A percentile compares a stretch with the other conserved stretches of the same genome.
Conservation (phyloP, 306 rosid species). For the Cicer judaicum region DNA sequence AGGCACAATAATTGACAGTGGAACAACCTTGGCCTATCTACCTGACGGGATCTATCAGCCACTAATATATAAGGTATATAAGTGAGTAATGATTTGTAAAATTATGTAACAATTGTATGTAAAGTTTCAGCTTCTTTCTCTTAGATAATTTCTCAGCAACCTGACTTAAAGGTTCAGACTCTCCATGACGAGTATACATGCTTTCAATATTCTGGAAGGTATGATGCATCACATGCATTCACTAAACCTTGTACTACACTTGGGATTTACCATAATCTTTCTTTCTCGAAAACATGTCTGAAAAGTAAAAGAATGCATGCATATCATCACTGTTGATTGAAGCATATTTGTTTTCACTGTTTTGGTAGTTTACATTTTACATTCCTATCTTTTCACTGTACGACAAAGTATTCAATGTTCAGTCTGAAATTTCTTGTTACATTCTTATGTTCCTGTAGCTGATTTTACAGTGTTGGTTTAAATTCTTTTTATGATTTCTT, state of each 20-base stretch:
- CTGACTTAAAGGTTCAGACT: slow-evolving; percentile 71
- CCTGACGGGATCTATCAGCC: slow-evolving; percentile 85
- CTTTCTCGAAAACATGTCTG: slow-evolving; percentile 30
- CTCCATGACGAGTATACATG: slow-evolving; percentile 90
- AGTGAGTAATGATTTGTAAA: slow-evolving; percentile 21
- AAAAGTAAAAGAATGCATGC: slow-evolving; percentile 25
- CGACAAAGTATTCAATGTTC: not conserved
- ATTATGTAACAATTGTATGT: slow-evolving; percentile 30
- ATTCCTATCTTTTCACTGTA: slow-evolving; percentile 1
- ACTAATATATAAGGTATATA: slow-evolving; percentile 68
- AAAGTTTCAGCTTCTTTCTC: slow-evolving; percentile 40
- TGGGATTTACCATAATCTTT: slow-evolving; percentile 24
- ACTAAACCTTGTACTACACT: slow-evolving; percentile 1
- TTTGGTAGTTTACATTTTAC: slow-evolving; percentile 24
- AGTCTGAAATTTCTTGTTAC: slow-evolving; percentile 24
- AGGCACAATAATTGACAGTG: slow-evolving; percentile 97
- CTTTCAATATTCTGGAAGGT: slow-evolving; percentile 89
- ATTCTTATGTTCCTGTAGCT: not conserved
- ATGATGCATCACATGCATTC: slow-evolving; percentile 42
- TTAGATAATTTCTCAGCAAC: slow-evolving; percentile 82
- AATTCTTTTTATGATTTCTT: not conserved
- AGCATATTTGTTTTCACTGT: not conserved
- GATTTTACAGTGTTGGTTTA: not conserved
- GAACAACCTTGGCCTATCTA: slow-evolving; percentile 99
- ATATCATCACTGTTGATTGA: slow-evolving; percentile 2